Conservation (phyloP, 2,329 filamentous ascomycete genomes). For the Sphaceloma murrayae region DNA sequence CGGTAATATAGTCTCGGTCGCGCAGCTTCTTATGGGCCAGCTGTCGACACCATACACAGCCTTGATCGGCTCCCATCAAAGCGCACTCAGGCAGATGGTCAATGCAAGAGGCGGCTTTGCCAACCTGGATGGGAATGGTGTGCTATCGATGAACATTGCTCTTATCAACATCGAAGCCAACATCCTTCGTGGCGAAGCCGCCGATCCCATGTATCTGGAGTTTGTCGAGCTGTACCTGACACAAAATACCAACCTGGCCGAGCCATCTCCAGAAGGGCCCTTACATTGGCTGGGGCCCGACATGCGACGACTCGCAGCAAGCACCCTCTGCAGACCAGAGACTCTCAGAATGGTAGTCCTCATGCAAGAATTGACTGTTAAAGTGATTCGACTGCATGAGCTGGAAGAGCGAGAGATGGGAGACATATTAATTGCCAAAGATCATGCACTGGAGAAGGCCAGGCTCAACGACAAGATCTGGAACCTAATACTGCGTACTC, state of each 20-base stretch:
- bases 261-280: constrained; percentile 1
- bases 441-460: constrained; percentile 1
- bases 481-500: background rate
- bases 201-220: background rate
- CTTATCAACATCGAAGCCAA: constrained; percentile 4
- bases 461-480: background rate
- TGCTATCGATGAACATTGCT: constrained; percentile 17
- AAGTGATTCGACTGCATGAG: background rate
- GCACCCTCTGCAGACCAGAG: background rate
- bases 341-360: constrained; percentile 1
- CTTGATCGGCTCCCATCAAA: constrained; percentile 23
- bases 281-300: background rate
- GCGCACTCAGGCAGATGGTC: constrained; percentile 26
- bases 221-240: constrained; percentile 2
- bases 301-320: constrained; percentile 1
- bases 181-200: constrained; percentile 3
- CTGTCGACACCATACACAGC: constrained; percentile 25
- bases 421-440: constrained; percentile 1
- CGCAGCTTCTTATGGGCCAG: constrained; percentile 27
- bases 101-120: constrained; percentile 25
- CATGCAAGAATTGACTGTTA: constrained; percentile 5
- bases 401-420: background rate
- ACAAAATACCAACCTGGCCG: constrained; percentile 12
- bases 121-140: constrained; percentile 22
- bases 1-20: constrained; percentile 27